Conservation (phyloP, 129 eudicot genomes). For the Escallonia rubra region DNA sequence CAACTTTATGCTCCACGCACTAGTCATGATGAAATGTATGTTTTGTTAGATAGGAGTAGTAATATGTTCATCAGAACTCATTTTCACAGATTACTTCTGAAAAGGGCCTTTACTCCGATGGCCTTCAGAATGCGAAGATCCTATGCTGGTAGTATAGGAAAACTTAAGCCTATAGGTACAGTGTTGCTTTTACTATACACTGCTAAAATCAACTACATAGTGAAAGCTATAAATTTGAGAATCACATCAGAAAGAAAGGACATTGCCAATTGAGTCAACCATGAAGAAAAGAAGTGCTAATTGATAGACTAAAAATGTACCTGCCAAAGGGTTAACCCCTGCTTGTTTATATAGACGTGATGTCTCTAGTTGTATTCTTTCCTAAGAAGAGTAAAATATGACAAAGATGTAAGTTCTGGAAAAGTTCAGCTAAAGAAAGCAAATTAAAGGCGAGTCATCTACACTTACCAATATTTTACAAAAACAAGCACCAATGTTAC, state of each 20-base stretch:
- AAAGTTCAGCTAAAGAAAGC: neutral
- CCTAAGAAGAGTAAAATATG: constrained; percentile 40
- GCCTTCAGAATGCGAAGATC: no score
- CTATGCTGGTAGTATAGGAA: no score
- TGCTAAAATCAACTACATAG: no score
- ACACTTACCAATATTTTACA: neutral
- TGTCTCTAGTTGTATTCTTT: constrained; percentile 99
- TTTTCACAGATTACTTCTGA: no score
- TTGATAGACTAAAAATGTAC: constrained; percentile 27
- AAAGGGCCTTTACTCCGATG: no score
- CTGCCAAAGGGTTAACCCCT: constrained; percentile 99
- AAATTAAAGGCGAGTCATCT: neutral
- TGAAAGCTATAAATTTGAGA: no score
- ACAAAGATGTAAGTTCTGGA: constrained; percentile 5
- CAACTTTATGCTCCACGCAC: no score
- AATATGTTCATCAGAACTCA: no score
- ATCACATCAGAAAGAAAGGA: neutral
- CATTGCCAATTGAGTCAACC: neutral
- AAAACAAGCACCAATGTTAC: neutral
- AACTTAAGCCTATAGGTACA: no score
- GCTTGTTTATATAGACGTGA: constrained; percentile 87
- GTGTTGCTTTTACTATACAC: no score
- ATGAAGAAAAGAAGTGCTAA: neutral
- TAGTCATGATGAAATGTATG: no score
- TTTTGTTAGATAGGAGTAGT: no score